These are phyloP conservation scores for Tetrapisispora iriomotensis DNA, from an alignment of 805 yeast species.

Conservation along the genomic window DNA sequence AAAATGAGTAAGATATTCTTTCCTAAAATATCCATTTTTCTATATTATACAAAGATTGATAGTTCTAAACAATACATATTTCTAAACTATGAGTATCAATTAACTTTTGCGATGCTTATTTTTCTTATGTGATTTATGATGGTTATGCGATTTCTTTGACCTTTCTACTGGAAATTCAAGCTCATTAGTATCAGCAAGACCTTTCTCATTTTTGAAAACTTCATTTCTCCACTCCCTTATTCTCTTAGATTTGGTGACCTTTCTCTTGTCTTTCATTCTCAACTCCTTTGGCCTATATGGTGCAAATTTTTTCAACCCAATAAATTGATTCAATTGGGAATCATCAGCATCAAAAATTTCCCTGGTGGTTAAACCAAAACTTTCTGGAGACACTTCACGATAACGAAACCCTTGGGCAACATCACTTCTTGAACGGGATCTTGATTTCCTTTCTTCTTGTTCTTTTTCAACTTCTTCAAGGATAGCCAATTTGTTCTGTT, in stretches of 20 bases:
- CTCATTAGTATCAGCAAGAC: constrained; percentile 24
- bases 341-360: constrained; percentile 91
- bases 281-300: constrained; percentile 76
- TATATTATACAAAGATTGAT: too few species aligned
- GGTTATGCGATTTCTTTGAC: constrained; percentile 6
- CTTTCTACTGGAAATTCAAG: constrained; percentile 20
- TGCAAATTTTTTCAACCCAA: constrained; percentile 87
- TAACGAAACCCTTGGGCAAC: constrained; percentile 60
- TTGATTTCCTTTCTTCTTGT: constrained; percentile 43
- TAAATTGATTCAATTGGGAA: constrained; percentile 67
- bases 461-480: constrained; percentile 60
- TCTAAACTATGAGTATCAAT: too few species aligned
- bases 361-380: constrained; percentile 74
- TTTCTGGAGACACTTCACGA: constrained; percentile 91
- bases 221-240: constrained; percentile 84
- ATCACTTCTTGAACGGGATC: constrained; percentile 38
- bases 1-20: too few species aligned
- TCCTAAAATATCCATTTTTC: too few species aligned
- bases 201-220: constrained; percentile 58
- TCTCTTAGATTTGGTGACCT: constrained; percentile 72
- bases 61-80: too few species aligned
- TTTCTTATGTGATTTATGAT: constrained; percentile 2
- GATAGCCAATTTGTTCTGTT: constrained; percentile 54
- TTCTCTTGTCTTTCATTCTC: constrained; percentile 68
- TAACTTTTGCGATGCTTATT: constrained; percentile 1